Conservation (phyloP, 2,329 filamentous ascomycete species). For the Thelonectria blattea region DNA sequence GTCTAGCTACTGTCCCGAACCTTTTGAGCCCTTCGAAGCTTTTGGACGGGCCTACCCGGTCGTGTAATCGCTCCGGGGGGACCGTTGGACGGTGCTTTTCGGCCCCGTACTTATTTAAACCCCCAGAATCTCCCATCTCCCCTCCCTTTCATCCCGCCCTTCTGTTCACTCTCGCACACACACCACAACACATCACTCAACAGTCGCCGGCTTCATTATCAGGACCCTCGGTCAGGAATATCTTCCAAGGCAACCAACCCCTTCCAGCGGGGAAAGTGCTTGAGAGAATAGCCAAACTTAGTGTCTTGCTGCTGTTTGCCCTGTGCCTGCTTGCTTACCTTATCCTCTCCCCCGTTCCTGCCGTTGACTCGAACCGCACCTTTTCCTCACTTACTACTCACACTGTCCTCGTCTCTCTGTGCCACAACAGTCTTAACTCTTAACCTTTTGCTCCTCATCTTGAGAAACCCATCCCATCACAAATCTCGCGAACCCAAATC, state of each 20-base stretch:
- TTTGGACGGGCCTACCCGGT: slow-evolving; percentile 19
- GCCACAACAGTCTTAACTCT: slow-evolving; percentile 4
- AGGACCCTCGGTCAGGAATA: slow-evolving; percentile 31
- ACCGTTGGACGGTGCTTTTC: background rate
- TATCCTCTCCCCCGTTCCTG: no score
- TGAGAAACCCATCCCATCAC: background rate
- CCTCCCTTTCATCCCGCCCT: slow-evolving; percentile 12
- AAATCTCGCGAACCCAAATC: no score
- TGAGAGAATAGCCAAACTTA: slow-evolving; percentile 35
- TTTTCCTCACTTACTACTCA: background rate
- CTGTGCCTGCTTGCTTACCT: slow-evolving; percentile 30
- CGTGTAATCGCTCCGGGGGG: background rate
- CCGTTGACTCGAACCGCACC: slow-evolving; percentile 3
- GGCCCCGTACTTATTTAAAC: slow-evolving; percentile 24
- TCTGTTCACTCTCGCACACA: background rate
- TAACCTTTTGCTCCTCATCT: background rate
- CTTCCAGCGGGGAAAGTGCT: slow-evolving; percentile 25
- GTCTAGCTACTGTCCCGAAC: background rate
- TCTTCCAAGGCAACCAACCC: slow-evolving; percentile 31
- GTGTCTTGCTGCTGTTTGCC: slow-evolving; percentile 34
- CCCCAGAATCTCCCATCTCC: slow-evolving; percentile 15
- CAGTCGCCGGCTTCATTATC: slow-evolving; percentile 31
- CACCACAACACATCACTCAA: slow-evolving; percentile 14
- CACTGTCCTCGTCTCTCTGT: slow-evolving; percentile 14
- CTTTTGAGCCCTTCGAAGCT: no score